These are phyloP conservation scores for Eucalyptus cladocalyx DNA, from an alignment of 345 rosid genomes.

Conservation along the genomic window DNA sequence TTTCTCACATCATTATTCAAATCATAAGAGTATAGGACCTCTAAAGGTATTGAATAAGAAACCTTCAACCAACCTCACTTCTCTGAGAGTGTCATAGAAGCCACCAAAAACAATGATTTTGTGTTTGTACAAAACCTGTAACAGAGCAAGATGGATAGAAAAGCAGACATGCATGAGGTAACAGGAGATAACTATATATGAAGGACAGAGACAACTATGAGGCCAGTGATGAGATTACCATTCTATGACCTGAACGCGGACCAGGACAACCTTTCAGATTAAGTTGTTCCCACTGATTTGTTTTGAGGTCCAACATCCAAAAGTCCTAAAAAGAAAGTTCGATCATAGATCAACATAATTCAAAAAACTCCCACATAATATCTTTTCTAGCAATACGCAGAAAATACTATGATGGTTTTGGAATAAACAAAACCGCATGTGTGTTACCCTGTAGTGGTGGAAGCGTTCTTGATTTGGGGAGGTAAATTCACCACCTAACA, in stretches of 20 bases:
- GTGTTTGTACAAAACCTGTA: constrained; percentile 93
- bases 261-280: constrained; percentile 87
- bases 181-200: neutral
- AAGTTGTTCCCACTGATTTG: constrained; percentile 93
- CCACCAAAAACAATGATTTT: constrained; percentile 92
- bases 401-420: neutral
- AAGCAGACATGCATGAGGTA: neutral
- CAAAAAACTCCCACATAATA: neutral
- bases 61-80: constrained; percentile 76
- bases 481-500: constrained; percentile 88
- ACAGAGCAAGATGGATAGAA: neutral
- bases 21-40: neutral
- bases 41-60: neutral
- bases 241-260: constrained; percentile 95
- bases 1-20: neutral
- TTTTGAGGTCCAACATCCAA: constrained; percentile 89
- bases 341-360: neutral
- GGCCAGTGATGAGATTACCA: constrained; percentile 36
- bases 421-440: neutral
- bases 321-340: constrained; percentile 41
- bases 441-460: constrained; percentile 87
- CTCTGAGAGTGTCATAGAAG: constrained; percentile 96
- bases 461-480: constrained; percentile 96
- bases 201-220: neutral
- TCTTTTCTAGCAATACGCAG: neutral